Evolutionary conservation across 2,329 filamentous ascomycete genomes (phyloP).

Genomic region (Trichoderma oligosporum): DNA sequence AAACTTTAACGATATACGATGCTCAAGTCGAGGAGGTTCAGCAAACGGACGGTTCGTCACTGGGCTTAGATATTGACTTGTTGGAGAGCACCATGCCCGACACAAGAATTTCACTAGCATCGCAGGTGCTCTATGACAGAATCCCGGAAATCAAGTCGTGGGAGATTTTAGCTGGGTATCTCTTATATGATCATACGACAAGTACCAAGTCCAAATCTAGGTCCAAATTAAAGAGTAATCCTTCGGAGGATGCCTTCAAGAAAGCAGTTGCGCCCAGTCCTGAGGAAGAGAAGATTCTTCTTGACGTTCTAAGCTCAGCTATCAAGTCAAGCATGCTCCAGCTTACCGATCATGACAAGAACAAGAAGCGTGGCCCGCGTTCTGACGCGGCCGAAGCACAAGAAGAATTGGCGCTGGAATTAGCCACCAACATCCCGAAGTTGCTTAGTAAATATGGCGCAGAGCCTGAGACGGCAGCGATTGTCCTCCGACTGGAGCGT

Average conservation of each 20-base stretch:
- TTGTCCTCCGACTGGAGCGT: conserved; percentile 81
- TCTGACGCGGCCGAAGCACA: conserved; percentile 66
- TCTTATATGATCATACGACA: conserved; percentile 85
- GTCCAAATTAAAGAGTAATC: conserved; percentile 49
- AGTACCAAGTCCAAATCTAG: conserved; percentile 52
- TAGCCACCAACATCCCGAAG: conserved; percentile 76
- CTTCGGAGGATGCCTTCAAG: conserved; percentile 60
- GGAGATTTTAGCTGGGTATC: conserved; percentile 84
- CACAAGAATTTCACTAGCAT: conserved; percentile 79
- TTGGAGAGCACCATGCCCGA: conserved; percentile 65
- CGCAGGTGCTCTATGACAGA: conserved; percentile 79
- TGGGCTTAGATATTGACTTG: conserved; percentile 50
- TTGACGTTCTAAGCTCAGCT: conserved; percentile 81
- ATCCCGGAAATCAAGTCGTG: conserved; percentile 78
- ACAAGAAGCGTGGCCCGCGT: conserved; percentile 54
- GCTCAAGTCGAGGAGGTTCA: conserved; percentile 60
- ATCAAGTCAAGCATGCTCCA: conserved; percentile 71
- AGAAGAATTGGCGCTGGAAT: conserved; percentile 72
- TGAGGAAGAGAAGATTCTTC: conserved; percentile 75
- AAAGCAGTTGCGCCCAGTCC: conserved; percentile 68
- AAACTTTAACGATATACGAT: conserved; percentile 80
- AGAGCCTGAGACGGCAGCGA: conserved; percentile 78
- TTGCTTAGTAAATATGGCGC: conserved; percentile 91
- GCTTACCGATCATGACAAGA: conserved; percentile 60
- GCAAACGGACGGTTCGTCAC: conserved; percentile 38